phyloP scores from a whole-genome alignment of 2,329 filamentous ascomycete species.

The Claviceps capensis region DNA sequence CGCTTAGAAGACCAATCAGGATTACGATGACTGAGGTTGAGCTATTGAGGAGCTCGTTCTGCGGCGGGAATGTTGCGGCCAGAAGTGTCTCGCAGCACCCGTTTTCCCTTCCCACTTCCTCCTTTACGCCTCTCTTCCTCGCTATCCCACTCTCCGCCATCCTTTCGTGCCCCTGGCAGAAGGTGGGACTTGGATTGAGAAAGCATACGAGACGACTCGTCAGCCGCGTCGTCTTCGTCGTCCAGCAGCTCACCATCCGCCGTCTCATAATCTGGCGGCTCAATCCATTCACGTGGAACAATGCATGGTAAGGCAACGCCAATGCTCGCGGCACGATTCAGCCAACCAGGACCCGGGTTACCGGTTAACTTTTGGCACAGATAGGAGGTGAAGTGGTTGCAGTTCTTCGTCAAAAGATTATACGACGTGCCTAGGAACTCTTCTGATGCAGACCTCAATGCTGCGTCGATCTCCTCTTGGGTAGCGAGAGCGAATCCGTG shows the following conservation, averaged over 20 bases:
- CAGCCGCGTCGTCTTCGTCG: slow-evolving; percentile 31
- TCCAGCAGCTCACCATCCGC: slow-evolving; percentile 57
- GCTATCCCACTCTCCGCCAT: slow-evolving; percentile 26
- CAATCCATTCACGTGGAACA: slow-evolving; percentile 70
- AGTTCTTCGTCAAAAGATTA: slow-evolving; percentile 72
- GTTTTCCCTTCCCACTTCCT: slow-evolving; percentile 29
- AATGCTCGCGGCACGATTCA: slow-evolving; percentile 75
- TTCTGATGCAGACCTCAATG: slow-evolving; percentile 54
- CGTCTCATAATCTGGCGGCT: slow-evolving; percentile 61
- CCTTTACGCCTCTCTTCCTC: slow-evolving; percentile 30
- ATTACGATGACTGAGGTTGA: neutral
- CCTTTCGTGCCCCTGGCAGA: slow-evolving; percentile 14
- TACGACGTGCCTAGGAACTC: slow-evolving; percentile 65
- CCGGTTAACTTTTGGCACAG: slow-evolving; percentile 63
- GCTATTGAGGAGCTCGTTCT: slow-evolving; percentile 32
- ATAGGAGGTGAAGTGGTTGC: slow-evolving; percentile 76
- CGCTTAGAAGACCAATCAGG: slow-evolving; percentile 3
- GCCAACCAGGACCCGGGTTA: slow-evolving; percentile 55
- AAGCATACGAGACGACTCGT: slow-evolving; percentile 48
- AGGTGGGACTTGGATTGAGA: slow-evolving; percentile 22
- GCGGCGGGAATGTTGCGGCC: slow-evolving; percentile 37
- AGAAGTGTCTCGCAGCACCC: slow-evolving; percentile 32
- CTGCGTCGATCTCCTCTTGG: slow-evolving; percentile 54
- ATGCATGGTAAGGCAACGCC: slow-evolving; percentile 70
- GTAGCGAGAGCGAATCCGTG: slow-evolving; percentile 66